A percentile compares a stretch with the other conserved stretches of the same genome.
These are phyloP conservation scores for Epichloe glyceriae DNA, from an alignment of 2,329 filamentous ascomycete species.

Conservation along the genomic window DNA sequence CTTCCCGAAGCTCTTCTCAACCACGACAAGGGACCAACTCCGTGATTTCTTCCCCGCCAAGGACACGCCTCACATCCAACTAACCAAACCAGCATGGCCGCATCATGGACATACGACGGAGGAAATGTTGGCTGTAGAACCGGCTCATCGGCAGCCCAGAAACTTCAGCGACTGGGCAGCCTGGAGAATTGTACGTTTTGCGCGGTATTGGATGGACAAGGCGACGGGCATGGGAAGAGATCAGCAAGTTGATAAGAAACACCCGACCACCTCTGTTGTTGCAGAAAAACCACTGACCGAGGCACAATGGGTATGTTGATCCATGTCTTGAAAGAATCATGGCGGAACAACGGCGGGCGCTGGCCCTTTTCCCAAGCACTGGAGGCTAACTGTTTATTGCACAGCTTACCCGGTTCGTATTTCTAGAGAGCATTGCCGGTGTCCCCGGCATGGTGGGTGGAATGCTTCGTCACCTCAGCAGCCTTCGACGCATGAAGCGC, in stretches of 20 bases:
- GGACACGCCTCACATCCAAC: constrained; percentile 47
- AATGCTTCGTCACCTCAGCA: constrained; percentile 81
- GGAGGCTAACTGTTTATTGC: background rate
- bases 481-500: constrained; percentile 70
- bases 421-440: constrained; percentile 86
- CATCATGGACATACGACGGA: constrained; percentile 63
- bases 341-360: background rate
- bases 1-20: constrained; percentile 32
- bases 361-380: background rate
- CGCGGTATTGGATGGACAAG: constrained; percentile 69
- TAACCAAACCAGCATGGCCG: constrained; percentile 53
- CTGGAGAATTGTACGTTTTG: constrained; percentile 59
- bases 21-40: constrained; percentile 31
- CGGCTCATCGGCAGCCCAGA: constrained; percentile 64
- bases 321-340: background rate
- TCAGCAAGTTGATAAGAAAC: constrained; percentile 50
- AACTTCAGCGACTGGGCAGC: constrained; percentile 68
- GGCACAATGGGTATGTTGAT: constrained; percentile 56
- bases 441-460: constrained; percentile 96
- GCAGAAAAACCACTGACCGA: constrained; percentile 58
- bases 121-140: constrained; percentile 61
- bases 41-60: constrained; percentile 51
- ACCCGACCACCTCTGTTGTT: constrained; percentile 40
- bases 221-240: constrained; percentile 62
- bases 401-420: constrained; percentile 69